A percentile compares a stretch with the other conserved stretches of the same genome.
Evolutionary conservation across 345 rosid species (phyloP).

Genomic region (Nephelium lappaceum): DNA sequence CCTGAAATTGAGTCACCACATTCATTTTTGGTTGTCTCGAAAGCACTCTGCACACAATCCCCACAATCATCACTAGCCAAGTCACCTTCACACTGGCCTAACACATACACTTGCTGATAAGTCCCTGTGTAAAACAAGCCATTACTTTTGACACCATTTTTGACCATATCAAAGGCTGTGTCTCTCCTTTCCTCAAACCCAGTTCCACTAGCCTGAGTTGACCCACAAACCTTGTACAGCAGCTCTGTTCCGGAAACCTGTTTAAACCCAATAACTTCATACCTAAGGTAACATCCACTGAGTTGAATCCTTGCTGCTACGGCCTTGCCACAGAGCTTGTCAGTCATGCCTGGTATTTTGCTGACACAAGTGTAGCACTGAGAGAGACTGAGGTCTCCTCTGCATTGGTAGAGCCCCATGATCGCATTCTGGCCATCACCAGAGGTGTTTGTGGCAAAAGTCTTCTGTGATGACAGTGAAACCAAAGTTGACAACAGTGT

Average conservation of each 20-base stretch:
- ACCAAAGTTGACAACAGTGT: slow-evolving; percentile 52
- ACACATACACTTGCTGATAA: slow-evolving; percentile 53
- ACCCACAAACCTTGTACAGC: slow-evolving; percentile 59
- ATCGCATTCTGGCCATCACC: slow-evolving; percentile 62
- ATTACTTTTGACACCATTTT: slow-evolving; percentile 48
- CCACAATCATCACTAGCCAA: slow-evolving; percentile 60
- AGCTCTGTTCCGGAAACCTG: slow-evolving; percentile 55
- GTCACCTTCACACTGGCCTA: slow-evolving; percentile 94
- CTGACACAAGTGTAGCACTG: slow-evolving; percentile 63
- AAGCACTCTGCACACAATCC: slow-evolving; percentile 60
- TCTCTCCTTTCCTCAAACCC: slow-evolving; percentile 50
- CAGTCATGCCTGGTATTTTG: slow-evolving; percentile 47
- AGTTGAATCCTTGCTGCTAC: slow-evolving; percentile 76
- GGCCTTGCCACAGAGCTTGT: slow-evolving; percentile 58
- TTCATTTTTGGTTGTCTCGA: slow-evolving; percentile 48
- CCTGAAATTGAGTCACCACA: slow-evolving; percentile 74
- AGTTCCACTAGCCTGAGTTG: slow-evolving; percentile 35
- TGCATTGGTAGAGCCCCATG: slow-evolving; percentile 77
- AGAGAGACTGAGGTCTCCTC: slow-evolving; percentile 69
- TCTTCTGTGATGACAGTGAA: slow-evolving; percentile 57
- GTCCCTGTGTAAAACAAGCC: slow-evolving; percentile 56
- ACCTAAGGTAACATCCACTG: slow-evolving; percentile 64
- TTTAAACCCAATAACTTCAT: slow-evolving; percentile 57
- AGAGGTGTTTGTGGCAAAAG: slow-evolving; percentile 47
- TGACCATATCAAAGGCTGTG: slow-evolving; percentile 49